phyloP scores from a whole-genome alignment of 495 filamentous ascomycete genomes.

The Penicillium flavigenum region DNA sequence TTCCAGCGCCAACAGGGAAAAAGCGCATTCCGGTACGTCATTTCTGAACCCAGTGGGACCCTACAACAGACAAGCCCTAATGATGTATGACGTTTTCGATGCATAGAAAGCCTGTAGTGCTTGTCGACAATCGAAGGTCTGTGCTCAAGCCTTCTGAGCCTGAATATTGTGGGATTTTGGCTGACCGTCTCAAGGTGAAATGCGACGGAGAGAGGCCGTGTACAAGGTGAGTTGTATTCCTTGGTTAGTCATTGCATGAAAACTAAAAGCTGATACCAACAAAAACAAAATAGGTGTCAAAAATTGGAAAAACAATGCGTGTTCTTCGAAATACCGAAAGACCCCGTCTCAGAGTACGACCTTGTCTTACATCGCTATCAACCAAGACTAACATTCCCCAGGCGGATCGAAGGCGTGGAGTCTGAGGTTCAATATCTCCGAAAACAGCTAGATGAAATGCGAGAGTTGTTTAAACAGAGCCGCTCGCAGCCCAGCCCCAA shows the following conservation, averaged over 20 bases:
- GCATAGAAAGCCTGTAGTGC: constrained; percentile 40
- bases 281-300: constrained; percentile 25
- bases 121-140: constrained; percentile 41
- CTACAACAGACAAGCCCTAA: constrained; percentile 5
- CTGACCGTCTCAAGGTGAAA: constrained; percentile 30
- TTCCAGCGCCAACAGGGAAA: constrained; percentile 33
- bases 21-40: constrained; percentile 41
- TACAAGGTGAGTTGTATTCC: constrained; percentile 27
- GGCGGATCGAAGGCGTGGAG: constrained; percentile 37
- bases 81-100: background rate
- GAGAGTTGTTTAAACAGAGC: constrained; percentile 21
- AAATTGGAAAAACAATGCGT: constrained; percentile 37
- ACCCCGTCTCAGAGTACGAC: constrained; percentile 34
- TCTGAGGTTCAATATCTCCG: constrained; percentile 32
- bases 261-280: too few relatives aligned
- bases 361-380: background rate
- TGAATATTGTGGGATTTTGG: background rate
- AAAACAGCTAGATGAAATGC: constrained; percentile 33
- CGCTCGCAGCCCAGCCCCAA: background rate
- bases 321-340: constrained; percentile 41
- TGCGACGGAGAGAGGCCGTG: constrained; percentile 44
- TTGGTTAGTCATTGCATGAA: background rate
- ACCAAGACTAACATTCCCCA: constrained; percentile 10
- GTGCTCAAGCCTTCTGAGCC: background rate
- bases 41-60: background rate